These are phyloP conservation scores for Sphenostylis stenocarpa DNA, from an alignment of 306 rosid species.

Conservation along the genomic window DNA sequence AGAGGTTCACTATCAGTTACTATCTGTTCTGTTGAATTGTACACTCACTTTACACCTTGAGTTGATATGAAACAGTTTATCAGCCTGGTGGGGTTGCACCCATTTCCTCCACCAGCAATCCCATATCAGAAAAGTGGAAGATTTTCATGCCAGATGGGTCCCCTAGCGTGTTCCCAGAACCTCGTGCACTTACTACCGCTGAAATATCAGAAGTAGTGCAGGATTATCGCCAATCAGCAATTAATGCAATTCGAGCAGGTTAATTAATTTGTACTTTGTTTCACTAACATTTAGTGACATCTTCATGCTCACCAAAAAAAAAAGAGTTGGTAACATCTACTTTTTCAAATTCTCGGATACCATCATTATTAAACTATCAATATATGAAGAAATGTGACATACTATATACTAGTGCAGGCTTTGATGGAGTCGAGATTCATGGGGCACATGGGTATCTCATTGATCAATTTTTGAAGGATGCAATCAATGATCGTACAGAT, in stretches of 20 bases:
- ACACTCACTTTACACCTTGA: neutral
- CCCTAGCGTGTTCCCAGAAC: slow-evolving; percentile 58
- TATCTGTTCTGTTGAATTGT: neutral
- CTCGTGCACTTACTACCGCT: slow-evolving; percentile 47
- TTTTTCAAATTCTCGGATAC: neutral
- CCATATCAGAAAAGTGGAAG: slow-evolving; percentile 69
- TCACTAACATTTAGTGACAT: neutral
- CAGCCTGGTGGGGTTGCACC: slow-evolving; percentile 76
- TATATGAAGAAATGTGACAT: slow-evolving; percentile 46
- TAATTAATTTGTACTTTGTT: neutral
- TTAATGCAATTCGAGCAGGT: slow-evolving; percentile 71
- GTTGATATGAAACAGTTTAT: slow-evolving; percentile 46
- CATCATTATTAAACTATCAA: too few species aligned
- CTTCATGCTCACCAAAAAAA: too few species aligned
- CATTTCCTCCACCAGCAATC: slow-evolving; percentile 66
- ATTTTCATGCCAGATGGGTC: slow-evolving; percentile 77
- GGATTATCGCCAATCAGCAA: slow-evolving; percentile 58
- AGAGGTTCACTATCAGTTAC: neutral
- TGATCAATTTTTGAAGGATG: slow-evolving; percentile 48
- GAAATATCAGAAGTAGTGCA: slow-evolving; percentile 64
- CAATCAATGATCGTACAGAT: slow-evolving; percentile 47
- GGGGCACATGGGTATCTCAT: slow-evolving; percentile 87
- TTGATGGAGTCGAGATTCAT: slow-evolving; percentile 91
- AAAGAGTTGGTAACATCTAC: neutral
- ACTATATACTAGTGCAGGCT: slow-evolving; percentile 45